Base-by-base conservation (phyloP, 208 protist genomes). In the Acanthamoeba healyi region DNA sequence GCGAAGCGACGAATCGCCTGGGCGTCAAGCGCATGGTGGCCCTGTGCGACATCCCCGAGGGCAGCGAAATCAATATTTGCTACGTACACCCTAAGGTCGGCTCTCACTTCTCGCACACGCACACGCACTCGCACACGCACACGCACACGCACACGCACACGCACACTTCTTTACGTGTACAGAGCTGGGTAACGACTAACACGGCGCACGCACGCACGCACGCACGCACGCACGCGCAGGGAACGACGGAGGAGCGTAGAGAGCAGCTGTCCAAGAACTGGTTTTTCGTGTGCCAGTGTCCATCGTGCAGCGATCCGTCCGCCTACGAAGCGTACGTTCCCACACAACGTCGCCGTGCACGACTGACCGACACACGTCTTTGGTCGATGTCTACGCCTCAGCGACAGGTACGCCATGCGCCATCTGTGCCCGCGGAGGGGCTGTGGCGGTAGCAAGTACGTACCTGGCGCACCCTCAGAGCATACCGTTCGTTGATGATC, bases 1-100 rank as follows among this genome's bases (percentile, higher is more conserved):
- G 22, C 38, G 3, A 2, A 9, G 24, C 34, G 5, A 1, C 42
- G 10, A 38, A 4, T 7, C 38, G n/a, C 3, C 26, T 44, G 34
- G 40, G 38, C 10, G 10, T 82, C 34, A 82, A 82, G 72, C 2
- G n/a, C 5, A 15, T 82, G 38, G 42, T 82, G 17, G 72, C 72
- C 10, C 72, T 82, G 32, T 24, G 40, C n/a, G 72, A 82, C 72
- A 82, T 82, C 24, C 17, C 72, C 7, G 72, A 82, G 72, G 72
- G 72, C 34, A 10, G 2, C 12, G 72, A 82, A 24, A 51, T 82
- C 40, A 82, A 5, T 38, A 82, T 82, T 14, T 82, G 38, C 72
- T 82, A 82, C 72, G 36, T 51, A 10, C 9, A 82, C 38, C 72
- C 72, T 14, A 82, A 82, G 72, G 72, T 51, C 10, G 29, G n/a